phyloP scores from a whole-genome alignment of 257 asterid species.

The Solanum arcanum region DNA sequence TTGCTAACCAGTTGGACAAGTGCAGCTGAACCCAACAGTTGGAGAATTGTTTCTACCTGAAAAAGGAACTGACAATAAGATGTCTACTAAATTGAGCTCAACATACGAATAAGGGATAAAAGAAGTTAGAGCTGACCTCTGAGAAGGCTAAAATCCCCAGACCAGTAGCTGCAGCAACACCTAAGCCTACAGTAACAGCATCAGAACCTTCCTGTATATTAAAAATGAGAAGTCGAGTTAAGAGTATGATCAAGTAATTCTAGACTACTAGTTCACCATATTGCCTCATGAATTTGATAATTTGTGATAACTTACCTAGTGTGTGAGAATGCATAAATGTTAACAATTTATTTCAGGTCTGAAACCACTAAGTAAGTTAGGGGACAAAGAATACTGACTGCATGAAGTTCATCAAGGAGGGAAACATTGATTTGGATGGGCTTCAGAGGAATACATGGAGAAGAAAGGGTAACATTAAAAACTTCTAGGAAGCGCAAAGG shows the following conservation, averaged over 20 bases:
- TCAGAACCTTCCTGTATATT: conserved; percentile 50
- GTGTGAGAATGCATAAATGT: neutral
- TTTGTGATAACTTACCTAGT: neutral
- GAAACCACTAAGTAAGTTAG: neutral
- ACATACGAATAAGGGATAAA: neutral
- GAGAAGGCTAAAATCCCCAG: conserved; percentile 61
- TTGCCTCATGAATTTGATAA: neutral
- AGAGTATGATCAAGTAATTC: neutral
- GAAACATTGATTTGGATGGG: neutral
- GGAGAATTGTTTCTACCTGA: conserved; percentile 88
- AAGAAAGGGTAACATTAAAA: no score
- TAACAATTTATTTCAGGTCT: neutral
- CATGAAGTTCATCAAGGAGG: neutral
- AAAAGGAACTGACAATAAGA: conserved; percentile 6
- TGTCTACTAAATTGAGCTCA: neutral
- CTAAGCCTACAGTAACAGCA: conserved; percentile 44
- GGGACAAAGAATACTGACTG: neutral
- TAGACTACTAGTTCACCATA: neutral
- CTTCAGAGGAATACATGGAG: no score
- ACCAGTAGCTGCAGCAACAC: conserved; percentile 71
- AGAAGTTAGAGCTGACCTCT: conserved; percentile 38
- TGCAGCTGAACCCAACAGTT: conserved; percentile 81
- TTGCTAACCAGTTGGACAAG: conserved; percentile 71
- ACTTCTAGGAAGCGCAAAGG: no score
- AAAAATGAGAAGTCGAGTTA: neutral